These are phyloP conservation scores for Vitellaria paradoxa DNA, from an alignment of 179 eudicot genomes.

Conservation along the genomic window DNA sequence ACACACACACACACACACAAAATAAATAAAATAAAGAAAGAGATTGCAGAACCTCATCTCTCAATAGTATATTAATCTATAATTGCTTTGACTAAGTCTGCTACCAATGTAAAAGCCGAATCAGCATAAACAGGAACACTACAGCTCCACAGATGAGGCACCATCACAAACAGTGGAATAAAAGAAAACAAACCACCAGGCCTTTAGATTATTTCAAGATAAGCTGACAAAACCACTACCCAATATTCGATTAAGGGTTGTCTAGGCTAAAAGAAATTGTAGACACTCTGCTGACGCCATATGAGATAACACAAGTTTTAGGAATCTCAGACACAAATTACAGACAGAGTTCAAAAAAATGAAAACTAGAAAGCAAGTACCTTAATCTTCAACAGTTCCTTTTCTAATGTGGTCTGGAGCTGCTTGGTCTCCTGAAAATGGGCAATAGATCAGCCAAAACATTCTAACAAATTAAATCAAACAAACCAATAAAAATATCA, in stretches of 20 bases:
- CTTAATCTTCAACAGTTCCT: slow-evolving; percentile 61
- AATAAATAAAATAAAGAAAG: no score
- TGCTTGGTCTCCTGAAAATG: slow-evolving; percentile 66
- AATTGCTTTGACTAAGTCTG: neutral
- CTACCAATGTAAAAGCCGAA: neutral
- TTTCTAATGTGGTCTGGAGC: slow-evolving; percentile 58
- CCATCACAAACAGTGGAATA: neutral
- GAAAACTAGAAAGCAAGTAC: slow-evolving; percentile 25
- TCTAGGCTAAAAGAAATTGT: neutral
- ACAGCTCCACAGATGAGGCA: neutral
- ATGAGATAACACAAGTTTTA: neutral
- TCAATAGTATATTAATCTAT: no score
- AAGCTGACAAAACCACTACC: neutral
- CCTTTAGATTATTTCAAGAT: neutral
- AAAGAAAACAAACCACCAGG: neutral
- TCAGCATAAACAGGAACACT: neutral
- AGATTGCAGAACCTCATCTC: no score
- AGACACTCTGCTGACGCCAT: neutral
- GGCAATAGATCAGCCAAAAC: neutral
- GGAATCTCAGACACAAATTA: neutral
- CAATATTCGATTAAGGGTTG: neutral
- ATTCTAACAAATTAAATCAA: neutral
- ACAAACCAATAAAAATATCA: neutral
- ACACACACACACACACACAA: no score
- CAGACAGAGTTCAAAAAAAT: neutral